Base-by-base conservation (phyloP, 2,329 filamentous ascomycete genomes). In the Ceratocystis diversiconidia region DNA sequence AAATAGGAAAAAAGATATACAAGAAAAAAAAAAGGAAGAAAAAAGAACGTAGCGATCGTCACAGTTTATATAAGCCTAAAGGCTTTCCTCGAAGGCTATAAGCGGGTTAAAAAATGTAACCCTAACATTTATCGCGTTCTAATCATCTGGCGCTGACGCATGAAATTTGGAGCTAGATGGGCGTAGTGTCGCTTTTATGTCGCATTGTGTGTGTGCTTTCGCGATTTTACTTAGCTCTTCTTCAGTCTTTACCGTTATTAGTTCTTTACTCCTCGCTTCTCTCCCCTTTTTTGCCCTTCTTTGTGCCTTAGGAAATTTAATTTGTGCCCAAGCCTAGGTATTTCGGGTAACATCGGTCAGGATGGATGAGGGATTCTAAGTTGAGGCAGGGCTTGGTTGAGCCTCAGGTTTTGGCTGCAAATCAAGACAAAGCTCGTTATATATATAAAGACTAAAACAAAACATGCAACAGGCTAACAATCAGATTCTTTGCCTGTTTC, bases 311-410 rank as follows among this genome's bases (percentile, higher is more conserved):
- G 48, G n/a, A 22, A 22, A 52, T n/a, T 19, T 25, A 19, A n/a
- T 67, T 66, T 2, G 69, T 68, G 1, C 68, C 65, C 0, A 70
- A 67, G 0, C 72, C 71, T 52, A 75, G 76, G 43, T 76, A 52
- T 52, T 52, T 52, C 25, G 22, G 48, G 48, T 74, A 2, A 75
- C 67, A 59, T n/a, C 25, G 8, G 7, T n/a, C 30, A 30, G 55
- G 55, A 36, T 59, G 8, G 3, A 36, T 30, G n/a, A n/a, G 55
- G 7, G 55, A 28, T 59, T 15, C 17, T 41, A 12, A 41, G 36
- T 41, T 41, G 36, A 41, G 36, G 36, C 36, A 41, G 36, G 36
- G 36, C 36, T 12, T 12, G 36, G 10, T 15, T 6, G 28, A 25
- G 17, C 30, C 55, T 32, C n/a, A n/a, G 25, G 15, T n/a, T 6